These are phyloP conservation scores for Colletotrichum zoysiae DNA, from an alignment of 2,329 filamentous ascomycete species.

Conservation along the genomic window DNA sequence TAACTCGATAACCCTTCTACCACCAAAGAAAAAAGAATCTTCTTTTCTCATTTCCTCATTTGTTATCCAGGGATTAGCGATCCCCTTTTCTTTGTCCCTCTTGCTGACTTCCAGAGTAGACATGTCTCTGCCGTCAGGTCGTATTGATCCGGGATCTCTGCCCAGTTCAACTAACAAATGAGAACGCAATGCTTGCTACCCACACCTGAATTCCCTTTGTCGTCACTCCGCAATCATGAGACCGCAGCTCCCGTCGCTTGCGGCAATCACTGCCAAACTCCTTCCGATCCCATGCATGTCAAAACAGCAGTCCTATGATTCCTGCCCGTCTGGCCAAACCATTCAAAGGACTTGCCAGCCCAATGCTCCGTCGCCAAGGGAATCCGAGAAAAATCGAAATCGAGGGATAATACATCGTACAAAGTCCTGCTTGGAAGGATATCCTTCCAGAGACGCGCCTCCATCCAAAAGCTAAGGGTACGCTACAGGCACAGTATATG, in stretches of 20 bases:
- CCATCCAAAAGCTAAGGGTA: constrained; percentile 16
- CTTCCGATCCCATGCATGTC: constrained; percentile 40
- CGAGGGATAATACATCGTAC: constrained; percentile 40
- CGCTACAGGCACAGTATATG: too few species aligned
- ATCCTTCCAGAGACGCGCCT: constrained; percentile 11
- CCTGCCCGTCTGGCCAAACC: constrained; percentile 36
- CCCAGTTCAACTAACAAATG: constrained; percentile 13
- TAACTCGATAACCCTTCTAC: constrained; percentile 8
- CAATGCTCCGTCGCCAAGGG: constrained; percentile 36
- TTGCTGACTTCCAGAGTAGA: not conserved
- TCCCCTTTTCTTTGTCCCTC: constrained; percentile 6
- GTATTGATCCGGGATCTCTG: constrained; percentile 2
- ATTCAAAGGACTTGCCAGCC: constrained; percentile 28
- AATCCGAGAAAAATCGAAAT: constrained; percentile 39
- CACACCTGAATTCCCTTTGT: constrained; percentile 33
- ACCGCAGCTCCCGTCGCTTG: constrained; percentile 28
- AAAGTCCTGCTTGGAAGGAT: constrained; percentile 25
- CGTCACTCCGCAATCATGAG: constrained; percentile 36
- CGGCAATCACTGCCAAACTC: constrained; percentile 41
- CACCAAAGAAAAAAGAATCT: not conserved
- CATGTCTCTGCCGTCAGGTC: not conserved
- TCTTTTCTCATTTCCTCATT: constrained; percentile 3
- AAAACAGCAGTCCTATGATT: constrained; percentile 41
- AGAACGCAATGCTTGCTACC: constrained; percentile 37
- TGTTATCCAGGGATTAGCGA: constrained; percentile 1